Conservation (phyloP, 2,329 filamentous ascomycete genomes). For the Neonectria hederae region DNA sequence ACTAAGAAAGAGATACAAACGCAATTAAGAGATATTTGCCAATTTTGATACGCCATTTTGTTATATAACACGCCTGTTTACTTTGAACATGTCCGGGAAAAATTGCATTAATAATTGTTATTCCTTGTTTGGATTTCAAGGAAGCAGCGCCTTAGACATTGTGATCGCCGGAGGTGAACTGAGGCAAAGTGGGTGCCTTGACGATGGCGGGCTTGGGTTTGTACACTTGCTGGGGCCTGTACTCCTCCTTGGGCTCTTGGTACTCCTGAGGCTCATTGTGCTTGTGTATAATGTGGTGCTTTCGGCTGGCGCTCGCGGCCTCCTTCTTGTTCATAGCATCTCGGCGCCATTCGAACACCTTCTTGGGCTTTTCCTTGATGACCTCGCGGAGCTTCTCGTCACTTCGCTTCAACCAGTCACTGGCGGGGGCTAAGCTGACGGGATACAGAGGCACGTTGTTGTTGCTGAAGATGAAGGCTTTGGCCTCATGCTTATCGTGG, state of each 20-base stretch:
- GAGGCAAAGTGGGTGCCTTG: constrained; percentile 19
- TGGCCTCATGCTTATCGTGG: constrained; percentile 48
- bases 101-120: constrained; percentile 34
- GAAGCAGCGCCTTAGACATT: constrained; percentile 32
- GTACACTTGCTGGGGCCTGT: neutral
- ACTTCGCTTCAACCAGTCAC: constrained; percentile 52
- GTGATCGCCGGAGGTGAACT: constrained; percentile 31
- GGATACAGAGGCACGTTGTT: constrained; percentile 67
- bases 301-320: constrained; percentile 6
- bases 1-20: constrained; percentile 32
- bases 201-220: constrained; percentile 5
- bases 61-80: constrained; percentile 22
- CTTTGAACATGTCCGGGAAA: constrained; percentile 19
- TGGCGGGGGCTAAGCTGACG: constrained; percentile 53
- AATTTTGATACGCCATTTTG: constrained; percentile 40
- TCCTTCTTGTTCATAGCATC: constrained; percentile 33
- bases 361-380: constrained; percentile 53
- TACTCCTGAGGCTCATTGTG: constrained; percentile 1
- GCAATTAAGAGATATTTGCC: constrained; percentile 25
- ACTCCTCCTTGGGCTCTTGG: neutral
- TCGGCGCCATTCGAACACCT: constrained; percentile 48
- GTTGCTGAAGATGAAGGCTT: constrained; percentile 46
- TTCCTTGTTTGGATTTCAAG: neutral
- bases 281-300: constrained; percentile 8
- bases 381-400: constrained; percentile 51